Conservation (phyloP, 257 asterid genomes). For the Nicotiana otophora region DNA sequence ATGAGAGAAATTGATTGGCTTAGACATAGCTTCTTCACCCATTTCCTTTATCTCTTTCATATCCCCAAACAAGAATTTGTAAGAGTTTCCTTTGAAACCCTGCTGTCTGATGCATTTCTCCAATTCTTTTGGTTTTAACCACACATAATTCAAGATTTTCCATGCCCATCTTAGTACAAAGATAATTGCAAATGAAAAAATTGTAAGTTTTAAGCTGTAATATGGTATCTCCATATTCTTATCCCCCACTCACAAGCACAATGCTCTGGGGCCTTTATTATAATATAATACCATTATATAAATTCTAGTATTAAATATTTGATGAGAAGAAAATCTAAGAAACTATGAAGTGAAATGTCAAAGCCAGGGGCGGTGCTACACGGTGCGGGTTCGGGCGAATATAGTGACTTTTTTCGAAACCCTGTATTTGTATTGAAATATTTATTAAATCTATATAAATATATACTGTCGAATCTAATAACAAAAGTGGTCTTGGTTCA, state of each 20-base stretch:
- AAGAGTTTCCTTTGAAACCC: conserved; percentile 27
- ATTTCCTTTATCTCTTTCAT: conserved; percentile 14
- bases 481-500: no score
- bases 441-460: no score
- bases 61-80: conserved; percentile 23
- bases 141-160: conserved; percentile 21
- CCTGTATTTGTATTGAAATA: no score
- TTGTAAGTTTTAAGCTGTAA: not conserved
- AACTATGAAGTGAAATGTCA: no score
- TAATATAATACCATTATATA: no score
- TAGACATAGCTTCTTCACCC: conserved; percentile 15
- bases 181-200: not conserved
- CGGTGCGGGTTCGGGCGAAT: no score
- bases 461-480: no score
- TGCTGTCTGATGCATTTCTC: conserved; percentile 24
- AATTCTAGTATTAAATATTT: no score
- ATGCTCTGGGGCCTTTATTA: not conserved
- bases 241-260: not conserved
- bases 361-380: no score
- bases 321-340: no score
- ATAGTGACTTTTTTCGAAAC: no score
- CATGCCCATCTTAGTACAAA: not conserved
- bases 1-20: conserved; percentile 19
- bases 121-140: conserved; percentile 27
- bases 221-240: not conserved